These are phyloP conservation scores for Pythium rhizo-oryzae DNA, from an alignment of 352 stramenopile species.

Conservation along the genomic window DNA sequence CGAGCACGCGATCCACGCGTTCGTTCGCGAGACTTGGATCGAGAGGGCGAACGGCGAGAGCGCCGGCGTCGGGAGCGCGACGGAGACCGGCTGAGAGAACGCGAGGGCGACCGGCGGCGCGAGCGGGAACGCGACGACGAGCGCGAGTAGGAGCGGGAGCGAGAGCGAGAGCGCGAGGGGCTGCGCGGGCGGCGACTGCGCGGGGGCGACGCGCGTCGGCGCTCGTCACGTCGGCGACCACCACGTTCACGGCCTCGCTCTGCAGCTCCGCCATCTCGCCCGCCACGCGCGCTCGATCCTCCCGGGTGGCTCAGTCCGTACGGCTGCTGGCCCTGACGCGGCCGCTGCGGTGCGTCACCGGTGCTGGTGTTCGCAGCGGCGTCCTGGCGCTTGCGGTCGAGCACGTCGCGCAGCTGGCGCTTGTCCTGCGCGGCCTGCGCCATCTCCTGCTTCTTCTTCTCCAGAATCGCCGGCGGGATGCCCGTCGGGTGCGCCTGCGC, in stretches of 20 bases:
- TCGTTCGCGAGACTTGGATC: constrained; percentile 20
- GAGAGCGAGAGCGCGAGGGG: constrained; percentile 33
- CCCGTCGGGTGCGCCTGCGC: constrained; percentile 87
- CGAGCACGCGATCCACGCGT: constrained; percentile 1
- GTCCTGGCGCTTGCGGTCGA: constrained; percentile 56
- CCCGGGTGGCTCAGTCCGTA: constrained; percentile 22
- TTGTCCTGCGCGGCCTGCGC: constrained; percentile 61
- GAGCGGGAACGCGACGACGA: constrained; percentile 22
- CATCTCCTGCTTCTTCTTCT: constrained; percentile 93
- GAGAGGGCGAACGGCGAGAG: constrained; percentile 26
- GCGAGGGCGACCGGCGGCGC: constrained; percentile 8
- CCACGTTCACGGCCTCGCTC: background rate
- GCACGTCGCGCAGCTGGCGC: constrained; percentile 53
- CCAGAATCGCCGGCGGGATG: constrained; percentile 84
- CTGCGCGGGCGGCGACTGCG: constrained; percentile 8
- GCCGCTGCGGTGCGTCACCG: background rate
- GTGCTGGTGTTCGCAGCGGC: background rate
- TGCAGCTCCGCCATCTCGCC: background rate
- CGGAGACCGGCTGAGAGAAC: constrained; percentile 24
- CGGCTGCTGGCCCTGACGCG: background rate
- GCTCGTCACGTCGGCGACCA: constrained; percentile 7
- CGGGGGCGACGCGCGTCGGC: constrained; percentile 16
- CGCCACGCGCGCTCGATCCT: background rate
- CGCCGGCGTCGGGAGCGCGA: constrained; percentile 31
- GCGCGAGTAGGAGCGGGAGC: background rate